Evolutionary conservation across 108 stramenopile genomes (phyloP), one percentile per base, ranked within the genome.

Genomic region (Schizochytrium sp.): DNA sequence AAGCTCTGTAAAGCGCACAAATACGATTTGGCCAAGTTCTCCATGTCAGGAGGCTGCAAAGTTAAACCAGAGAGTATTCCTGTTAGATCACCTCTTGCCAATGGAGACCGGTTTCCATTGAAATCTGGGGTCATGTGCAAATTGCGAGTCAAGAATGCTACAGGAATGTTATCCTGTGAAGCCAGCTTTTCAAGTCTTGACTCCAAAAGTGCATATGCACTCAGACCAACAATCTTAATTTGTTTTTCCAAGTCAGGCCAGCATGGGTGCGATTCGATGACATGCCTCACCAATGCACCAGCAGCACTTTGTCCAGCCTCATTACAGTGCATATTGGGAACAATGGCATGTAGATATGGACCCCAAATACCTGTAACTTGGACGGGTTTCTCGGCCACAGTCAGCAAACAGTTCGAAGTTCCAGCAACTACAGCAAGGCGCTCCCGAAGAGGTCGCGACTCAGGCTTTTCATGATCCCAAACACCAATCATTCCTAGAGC

Each of bases 61-160:
- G 4, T 46, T 46, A 89, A 38, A 0, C 89, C 89, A 17, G 47
- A 40, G 7, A 89, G 10, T 15, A 38, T 28, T 3, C 90, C 90
- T 38, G 17, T 38, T 1, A 88, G 50, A 45, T 46, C 59, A 53
- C 73, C 73, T 45, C 61, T 57, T 15, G 87, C 87, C 17, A 90
- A 46, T 7, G 90, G 90, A 44, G 87, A 56, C 10, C 90, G 61
- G 40, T 90, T 90, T 8, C 90, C 90, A 19, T 42, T 45, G 3
- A 90, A 88, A 19, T 90, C 90, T 2, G 90, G 90, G 3, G 56
- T 60, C 57, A 90, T 46, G 90, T 90, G 90, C 42, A 90, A 38
- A 64, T 69, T 28, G 47, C 44, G 44, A 8, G 90, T 55, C 42
- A 90, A 64, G 41, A 46, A 45, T 15, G 76, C 46, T 45, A 89